A percentile compares a stretch with the other conserved stretches of the same genome.
phyloP scores from a whole-genome alignment of 1,139 yeast genomes.

The Suhomyces wounanorum region DNA sequence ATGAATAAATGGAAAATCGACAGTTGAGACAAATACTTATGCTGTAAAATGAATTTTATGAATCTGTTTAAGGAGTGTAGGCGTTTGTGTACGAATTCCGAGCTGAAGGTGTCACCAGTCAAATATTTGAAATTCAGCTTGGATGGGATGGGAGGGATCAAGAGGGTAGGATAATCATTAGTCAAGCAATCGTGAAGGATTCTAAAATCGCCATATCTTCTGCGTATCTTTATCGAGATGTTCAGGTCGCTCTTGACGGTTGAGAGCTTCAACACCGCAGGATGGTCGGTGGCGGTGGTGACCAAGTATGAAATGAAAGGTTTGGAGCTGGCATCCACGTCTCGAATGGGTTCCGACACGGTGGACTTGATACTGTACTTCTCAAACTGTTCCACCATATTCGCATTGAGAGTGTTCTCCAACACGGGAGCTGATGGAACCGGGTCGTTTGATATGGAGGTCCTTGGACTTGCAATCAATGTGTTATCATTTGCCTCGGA shows the following conservation, averaged over 20 bases:
- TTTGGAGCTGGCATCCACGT: constrained; percentile 71
- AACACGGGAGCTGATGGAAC: not conserved
- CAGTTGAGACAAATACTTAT: constrained; percentile 70
- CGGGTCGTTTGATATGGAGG: not conserved
- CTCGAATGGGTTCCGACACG: constrained; percentile 77
- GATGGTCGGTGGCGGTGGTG: constrained; percentile 58
- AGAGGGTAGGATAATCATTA: constrained; percentile 79
- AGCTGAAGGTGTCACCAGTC: constrained; percentile 88
- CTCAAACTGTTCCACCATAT: constrained; percentile 17
- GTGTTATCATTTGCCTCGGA: constrained; percentile 4
- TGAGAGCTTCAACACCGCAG: constrained; percentile 40
- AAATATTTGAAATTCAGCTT: constrained; percentile 88
- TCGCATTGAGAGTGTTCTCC: not conserved
- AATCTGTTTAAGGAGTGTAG: constrained; percentile 83
- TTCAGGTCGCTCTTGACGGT: constrained; percentile 16
- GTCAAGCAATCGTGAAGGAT: constrained; percentile 71
- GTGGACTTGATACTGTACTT: constrained; percentile 36
- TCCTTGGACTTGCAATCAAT: not conserved
- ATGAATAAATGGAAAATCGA: constrained; percentile 74
- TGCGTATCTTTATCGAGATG: constrained; percentile 59
- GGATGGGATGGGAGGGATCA: constrained; percentile 93
- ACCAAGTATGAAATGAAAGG: constrained; percentile 81
- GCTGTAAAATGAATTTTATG: constrained; percentile 68
- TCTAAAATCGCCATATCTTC: constrained; percentile 83
- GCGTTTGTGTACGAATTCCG: constrained; percentile 79